Base-by-base conservation (phyloP, 257 asterid species). In the Ehretia macrophylla region DNA sequence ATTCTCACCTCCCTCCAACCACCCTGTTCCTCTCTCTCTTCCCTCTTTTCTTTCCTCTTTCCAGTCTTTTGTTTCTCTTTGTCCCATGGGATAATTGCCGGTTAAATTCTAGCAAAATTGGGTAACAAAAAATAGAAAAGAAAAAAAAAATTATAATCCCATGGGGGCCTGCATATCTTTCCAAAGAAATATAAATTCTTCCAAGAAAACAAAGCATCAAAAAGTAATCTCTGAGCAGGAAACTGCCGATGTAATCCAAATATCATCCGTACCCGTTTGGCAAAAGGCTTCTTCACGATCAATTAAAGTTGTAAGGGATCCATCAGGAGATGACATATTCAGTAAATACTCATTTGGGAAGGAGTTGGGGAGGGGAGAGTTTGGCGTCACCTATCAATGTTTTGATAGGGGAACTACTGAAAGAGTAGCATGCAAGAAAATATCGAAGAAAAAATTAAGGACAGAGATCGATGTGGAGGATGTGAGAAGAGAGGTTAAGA, bases 341-440 rank as follows among this genome's bases (percentile, higher is more conserved):
- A 56, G 60, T 38, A 76, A 60, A 14, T 90, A 85, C n/a, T 17
- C 68, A 1, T 73, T 90, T 14, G 96, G 97, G 17, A 79, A 75
- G 59, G 96, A 90, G 72, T 73, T 90, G 1, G 97, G 96, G 22
- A 74, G 96, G 73, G 96, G 97, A 8, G 97, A 87, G 66, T 90
- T 90, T 19, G 97, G 97, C 17, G 72, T 90, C 17, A 90, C 96
- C 4, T 90, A 85, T 66, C 73, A 79, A 17, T 87, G 96, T 21
- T 17, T 72, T 0, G 81, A 85, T 23, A 74, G 72, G 1, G 61
- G 4, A 14, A 83, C 50, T 0, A 85, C 78, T 5, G 86, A 85
- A 58, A 67, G 46, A 49, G 71, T 81, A 5, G 98, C 98, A 0
- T 85, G 96, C 71, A 90, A 90, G 69, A 85, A 77, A 76, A 90